A percentile compares a stretch with the other conserved stretches of the same genome.
phyloP scores from a whole-genome alignment of 2,329 filamentous ascomycete genomes.

The Taxawa tesnikishii region DNA sequence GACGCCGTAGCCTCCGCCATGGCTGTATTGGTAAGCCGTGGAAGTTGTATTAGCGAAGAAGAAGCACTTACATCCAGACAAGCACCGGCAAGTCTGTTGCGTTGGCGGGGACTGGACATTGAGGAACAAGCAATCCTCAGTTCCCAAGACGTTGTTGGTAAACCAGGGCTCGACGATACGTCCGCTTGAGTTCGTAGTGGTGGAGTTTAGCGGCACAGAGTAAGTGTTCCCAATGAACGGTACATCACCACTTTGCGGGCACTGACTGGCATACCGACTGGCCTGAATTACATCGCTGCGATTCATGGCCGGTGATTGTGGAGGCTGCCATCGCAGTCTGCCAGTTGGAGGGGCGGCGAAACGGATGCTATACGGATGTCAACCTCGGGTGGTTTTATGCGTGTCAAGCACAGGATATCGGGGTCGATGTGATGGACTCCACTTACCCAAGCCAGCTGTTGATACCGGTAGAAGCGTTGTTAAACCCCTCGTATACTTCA shows the following conservation, averaged over 20 bases:
- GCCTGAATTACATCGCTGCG: conserved; percentile 12
- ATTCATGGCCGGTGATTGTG: conserved; percentile 12
- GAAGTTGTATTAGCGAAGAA: not conserved
- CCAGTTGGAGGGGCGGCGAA: conserved; percentile 14
- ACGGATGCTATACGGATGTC: conserved; percentile 16
- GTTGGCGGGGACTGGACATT: conserved; percentile 37
- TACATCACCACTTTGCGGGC: conserved; percentile 15
- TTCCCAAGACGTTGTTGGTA: conserved; percentile 9
- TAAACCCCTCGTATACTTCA: conserved; percentile 4
- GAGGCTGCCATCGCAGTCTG: conserved; percentile 15
- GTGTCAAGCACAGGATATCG: too few relatives aligned
- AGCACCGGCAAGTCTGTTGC: conserved; percentile 29
- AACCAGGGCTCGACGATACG: not conserved
- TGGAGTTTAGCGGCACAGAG: conserved; percentile 14
- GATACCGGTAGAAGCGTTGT: conserved; percentile 4
- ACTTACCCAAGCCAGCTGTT: conserved; percentile 5
- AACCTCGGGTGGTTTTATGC: too few relatives aligned
- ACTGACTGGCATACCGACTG: conserved; percentile 8
- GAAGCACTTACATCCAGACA: conserved; percentile 32
- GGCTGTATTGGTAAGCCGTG: conserved; percentile 3
- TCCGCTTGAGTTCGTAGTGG: too few relatives aligned
- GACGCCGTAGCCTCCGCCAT: conserved; percentile 23
- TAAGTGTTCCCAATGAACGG: too few relatives aligned
- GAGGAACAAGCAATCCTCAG: conserved; percentile 49
- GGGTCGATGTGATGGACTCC: too few relatives aligned